These are phyloP conservation scores for Fusarium multiceps DNA, from an alignment of 2,329 filamentous ascomycete genomes.

Conservation along the genomic window DNA sequence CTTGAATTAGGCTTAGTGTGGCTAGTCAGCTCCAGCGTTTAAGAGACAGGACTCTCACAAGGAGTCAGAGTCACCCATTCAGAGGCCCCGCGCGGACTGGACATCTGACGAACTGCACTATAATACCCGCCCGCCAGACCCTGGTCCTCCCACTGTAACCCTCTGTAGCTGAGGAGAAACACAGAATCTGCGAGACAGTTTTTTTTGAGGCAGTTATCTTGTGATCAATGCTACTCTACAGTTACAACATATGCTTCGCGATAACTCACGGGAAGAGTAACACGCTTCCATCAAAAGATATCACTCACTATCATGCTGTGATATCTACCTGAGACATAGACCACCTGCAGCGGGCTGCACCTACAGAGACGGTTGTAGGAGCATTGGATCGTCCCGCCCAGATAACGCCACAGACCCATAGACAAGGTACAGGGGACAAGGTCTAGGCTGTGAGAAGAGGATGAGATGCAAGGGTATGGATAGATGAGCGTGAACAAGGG, in stretches of 20 bases:
- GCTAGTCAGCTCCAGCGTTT: neutral
- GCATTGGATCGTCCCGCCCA: neutral
- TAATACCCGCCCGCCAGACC: neutral
- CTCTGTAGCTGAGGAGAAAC: neutral
- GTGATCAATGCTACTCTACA: neutral
- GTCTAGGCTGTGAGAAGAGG: neutral
- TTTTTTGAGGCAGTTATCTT: neutral
- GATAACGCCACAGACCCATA: slow-evolving; percentile 7
- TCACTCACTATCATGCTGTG: slow-evolving; percentile 1
- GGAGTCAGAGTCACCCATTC: neutral
- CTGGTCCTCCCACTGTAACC: neutral
- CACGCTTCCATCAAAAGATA: neutral
- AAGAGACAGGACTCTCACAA: neutral
- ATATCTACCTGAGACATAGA: slow-evolving; percentile 1
- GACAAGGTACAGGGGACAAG: neutral
- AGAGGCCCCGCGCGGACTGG: slow-evolving; percentile 1
- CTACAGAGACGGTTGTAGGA: neutral
- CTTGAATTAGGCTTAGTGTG: slow-evolving; percentile 19
- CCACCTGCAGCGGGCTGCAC: neutral
- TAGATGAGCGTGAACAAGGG: neutral
- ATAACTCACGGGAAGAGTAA: neutral
- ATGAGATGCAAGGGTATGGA: neutral
- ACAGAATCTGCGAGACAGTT: neutral
- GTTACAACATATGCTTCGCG: neutral
- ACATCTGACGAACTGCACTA: slow-evolving; percentile 13